Base-by-base conservation (phyloP, 2,329 filamentous ascomycete species). In the Fulvia fulva region DNA sequence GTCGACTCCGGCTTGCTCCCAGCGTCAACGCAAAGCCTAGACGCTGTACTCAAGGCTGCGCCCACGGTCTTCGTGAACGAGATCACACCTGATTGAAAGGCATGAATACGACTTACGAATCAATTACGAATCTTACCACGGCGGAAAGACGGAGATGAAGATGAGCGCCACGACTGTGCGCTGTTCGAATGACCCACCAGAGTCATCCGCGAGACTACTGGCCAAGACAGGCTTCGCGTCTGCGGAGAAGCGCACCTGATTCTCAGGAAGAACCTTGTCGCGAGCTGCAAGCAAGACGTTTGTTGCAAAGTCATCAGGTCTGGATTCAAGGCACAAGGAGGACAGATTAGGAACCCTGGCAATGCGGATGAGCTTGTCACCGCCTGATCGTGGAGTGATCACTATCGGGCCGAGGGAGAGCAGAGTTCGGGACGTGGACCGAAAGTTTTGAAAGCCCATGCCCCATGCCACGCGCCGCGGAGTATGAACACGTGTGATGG, bases 21-120 rank as follows among this genome's bases (percentile, higher is more conserved):
- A 14, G 41, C 30, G 19, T 47, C 65, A 5, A 59, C 60, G 8
- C 57, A 63, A 43, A 66, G 63, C 44, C 51, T 71, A 25, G 63
- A 66, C 34, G 66, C 64, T 49, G 58, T 61, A 3, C 49, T 63
- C 28, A 68, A 69, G 57, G 45, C 28, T 9, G 58, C 51, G n/a
- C 53, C 65, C 14, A 47, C 52, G 5, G 57, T 67, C 5, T 55
- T 55, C 14, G 63, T 68, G 43, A 59, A 51, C 43, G 65, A 69
- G 44, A 47, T 69, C 37, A 57, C 60, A 21, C 61, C 63, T 8
- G 63, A 63, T 34, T 66, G 64, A 66, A 51, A 32, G 16, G 23
- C 30, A 41, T 41, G 14, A 1, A 16, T 23, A 25, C 43, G 25
- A 52, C 11, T 8, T 37, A 14, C 34, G 14, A 32, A 26, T 23